Conservation (phyloP, 305 asterid genomes). For the Fraxinus platypoda region DNA sequence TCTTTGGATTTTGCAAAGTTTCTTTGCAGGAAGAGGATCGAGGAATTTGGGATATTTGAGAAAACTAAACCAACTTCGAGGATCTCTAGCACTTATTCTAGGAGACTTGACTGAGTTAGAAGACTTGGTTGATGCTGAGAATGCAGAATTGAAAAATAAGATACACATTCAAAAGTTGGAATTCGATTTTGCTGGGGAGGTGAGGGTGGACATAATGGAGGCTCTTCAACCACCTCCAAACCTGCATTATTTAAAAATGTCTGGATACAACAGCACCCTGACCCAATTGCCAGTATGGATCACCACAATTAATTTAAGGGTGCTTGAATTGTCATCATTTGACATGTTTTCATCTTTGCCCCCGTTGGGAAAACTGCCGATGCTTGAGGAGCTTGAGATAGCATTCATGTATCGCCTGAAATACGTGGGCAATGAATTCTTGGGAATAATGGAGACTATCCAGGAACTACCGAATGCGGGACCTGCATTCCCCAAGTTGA, state of each 20-base stretch:
- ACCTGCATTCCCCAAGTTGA: constrained; percentile 13
- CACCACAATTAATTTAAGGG: not conserved
- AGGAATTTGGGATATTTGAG: constrained; percentile 21
- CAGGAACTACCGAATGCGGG: not conserved
- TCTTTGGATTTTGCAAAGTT: not conserved
- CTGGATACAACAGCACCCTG: not conserved
- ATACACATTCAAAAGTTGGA: not conserved
- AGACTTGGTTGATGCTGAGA: not conserved
- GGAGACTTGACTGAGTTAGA: not conserved
- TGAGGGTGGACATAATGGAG: not conserved
- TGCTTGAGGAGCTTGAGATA: constrained; percentile 11
- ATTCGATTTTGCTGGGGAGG: not conserved
- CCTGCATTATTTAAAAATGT: not conserved
- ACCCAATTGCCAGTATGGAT: constrained; percentile 20
- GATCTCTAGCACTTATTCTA: not conserved
- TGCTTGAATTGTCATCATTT: not conserved
- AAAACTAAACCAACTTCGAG: constrained; percentile 17
- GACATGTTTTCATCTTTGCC: not conserved
- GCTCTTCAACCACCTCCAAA: constrained; percentile 25
- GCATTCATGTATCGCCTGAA: not conserved
- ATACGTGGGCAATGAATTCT: constrained; percentile 8
- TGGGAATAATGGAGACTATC: not conserved
- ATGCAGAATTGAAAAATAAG: constrained; percentile 19
- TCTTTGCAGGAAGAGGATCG: not conserved
- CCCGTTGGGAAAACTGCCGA: constrained; percentile 16